Conservation (phyloP, 2,329 filamentous ascomycete species). For the Paraphoma chrysanthemicola region DNA sequence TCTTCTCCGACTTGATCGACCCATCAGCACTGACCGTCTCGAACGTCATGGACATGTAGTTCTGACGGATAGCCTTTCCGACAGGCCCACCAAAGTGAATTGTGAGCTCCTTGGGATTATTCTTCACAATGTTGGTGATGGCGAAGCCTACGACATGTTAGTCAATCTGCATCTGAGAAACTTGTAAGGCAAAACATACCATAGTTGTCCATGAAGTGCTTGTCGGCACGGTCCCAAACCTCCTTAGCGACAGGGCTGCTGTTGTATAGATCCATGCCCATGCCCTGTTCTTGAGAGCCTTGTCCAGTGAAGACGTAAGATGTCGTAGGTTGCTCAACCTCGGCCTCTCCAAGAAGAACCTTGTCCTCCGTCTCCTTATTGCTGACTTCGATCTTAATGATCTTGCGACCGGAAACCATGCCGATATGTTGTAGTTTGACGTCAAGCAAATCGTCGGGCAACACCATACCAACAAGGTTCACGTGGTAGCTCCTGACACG, state of each 20-base stretch:
- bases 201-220: conserved; percentile 98
- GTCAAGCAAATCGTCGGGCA: conserved; percentile 93
- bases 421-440: conserved; percentile 96
- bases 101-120: conserved; percentile 98
- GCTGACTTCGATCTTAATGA: conserved; percentile 96
- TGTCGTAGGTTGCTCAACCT: conserved; percentile 96
- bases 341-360: conserved; percentile 91
- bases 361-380: conserved; percentile 97
- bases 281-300: conserved; percentile 97
- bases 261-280: conserved; percentile 98
- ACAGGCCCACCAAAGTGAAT: conserved; percentile 97
- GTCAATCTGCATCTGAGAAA: background rate
- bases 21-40: conserved; percentile 95
- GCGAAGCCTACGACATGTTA: conserved; percentile 73
- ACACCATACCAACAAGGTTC: conserved; percentile 96
- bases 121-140: conserved; percentile 98
- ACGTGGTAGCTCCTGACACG: conserved; percentile 98
- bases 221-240: conserved; percentile 90
- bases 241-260: conserved; percentile 94
- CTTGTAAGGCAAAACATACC: conserved; percentile 61
- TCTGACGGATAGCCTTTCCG: conserved; percentile 96
- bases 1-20: conserved; percentile 95
- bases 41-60: conserved; percentile 99
- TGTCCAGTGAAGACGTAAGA: conserved; percentile 98
- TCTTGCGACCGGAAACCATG: conserved; percentile 98